Percentiles rank a stretch among this genome's conserved stretches.
Evolutionary conservation across 768 basidiomycete genomes (phyloP).

Genomic region (Dentipellis sp.): DNA sequence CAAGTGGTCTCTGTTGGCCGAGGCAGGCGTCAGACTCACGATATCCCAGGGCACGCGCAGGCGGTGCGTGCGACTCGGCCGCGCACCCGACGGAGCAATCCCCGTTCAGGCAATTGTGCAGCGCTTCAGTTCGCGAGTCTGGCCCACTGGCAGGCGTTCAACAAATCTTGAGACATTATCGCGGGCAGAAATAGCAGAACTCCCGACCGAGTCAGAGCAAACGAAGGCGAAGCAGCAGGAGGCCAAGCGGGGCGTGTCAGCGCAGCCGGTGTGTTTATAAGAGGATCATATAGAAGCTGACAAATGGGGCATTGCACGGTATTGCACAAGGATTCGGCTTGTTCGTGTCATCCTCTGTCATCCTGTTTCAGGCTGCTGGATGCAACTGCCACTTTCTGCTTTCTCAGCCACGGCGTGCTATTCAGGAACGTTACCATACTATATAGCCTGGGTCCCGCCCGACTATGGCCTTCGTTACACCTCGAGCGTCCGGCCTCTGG

Average conservation of each 20-base stretch:
- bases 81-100: too few relatives aligned
- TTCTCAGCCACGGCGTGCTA: slow-evolving; percentile 3
- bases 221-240: too few relatives aligned
- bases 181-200: not conserved
- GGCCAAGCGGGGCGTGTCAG: not conserved
- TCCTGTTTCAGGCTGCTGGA: not conserved
- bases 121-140: too few relatives aligned
- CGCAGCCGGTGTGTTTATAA: not conserved
- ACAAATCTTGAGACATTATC: not conserved
- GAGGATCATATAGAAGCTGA: not conserved
- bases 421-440: not conserved
- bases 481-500: slow-evolving; percentile 45
- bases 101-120: too few relatives aligned
- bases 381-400: not conserved
- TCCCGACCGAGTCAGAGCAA: too few relatives aligned
- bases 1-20: too few relatives aligned
- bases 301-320: slow-evolving; percentile 1
- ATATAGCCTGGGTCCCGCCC: not conserved
- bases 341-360: slow-evolving; percentile 4
- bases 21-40: too few relatives aligned
- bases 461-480: slow-evolving; percentile 23
- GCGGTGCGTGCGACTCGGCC: too few relatives aligned
- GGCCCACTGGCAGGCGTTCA: too few relatives aligned
- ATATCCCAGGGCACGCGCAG: too few relatives aligned
- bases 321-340: not conserved